phyloP scores from a whole-genome alignment of 768 basidiomycete genomes.

The Leccinum uliginosum region DNA sequence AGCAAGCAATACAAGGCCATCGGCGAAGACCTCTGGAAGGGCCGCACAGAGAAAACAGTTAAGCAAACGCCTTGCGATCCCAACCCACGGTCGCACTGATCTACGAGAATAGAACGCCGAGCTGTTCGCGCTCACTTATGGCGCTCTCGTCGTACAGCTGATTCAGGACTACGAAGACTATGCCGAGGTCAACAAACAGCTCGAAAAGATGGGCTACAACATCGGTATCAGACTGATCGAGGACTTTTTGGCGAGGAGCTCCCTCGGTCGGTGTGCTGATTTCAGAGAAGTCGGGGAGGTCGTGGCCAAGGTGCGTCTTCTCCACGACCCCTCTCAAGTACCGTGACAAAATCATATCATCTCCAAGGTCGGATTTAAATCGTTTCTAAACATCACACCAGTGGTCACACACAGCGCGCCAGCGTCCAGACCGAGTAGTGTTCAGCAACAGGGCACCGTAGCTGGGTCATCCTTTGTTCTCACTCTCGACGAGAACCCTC shows the following conservation, averaged over 20 bases:
- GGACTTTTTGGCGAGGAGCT: slow-evolving; percentile 92
- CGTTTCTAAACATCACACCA: slow-evolving; percentile 92
- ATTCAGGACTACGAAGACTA: slow-evolving; percentile 99
- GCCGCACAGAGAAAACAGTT: slow-evolving; percentile 94
- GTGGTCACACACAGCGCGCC: slow-evolving; percentile 65
- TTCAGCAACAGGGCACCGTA: slow-evolving; percentile 37
- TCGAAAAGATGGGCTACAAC: slow-evolving; percentile 99
- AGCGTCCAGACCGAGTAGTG: slow-evolving; percentile 44
- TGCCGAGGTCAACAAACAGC: slow-evolving; percentile 88
- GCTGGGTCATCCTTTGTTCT: slow-evolving; percentile 69
- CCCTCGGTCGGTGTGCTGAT: slow-evolving; percentile 87
- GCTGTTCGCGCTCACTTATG: slow-evolving; percentile 94
- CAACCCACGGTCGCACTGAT: slow-evolving; percentile 15
- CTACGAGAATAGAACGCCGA: slow-evolving; percentile 78
- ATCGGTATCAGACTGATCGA: slow-evolving; percentile 96
- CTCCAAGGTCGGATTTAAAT: slow-evolving; percentile 90
- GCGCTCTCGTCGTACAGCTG: slow-evolving; percentile 95
- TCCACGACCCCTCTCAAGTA: not conserved
- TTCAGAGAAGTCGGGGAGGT: slow-evolving; percentile 96
- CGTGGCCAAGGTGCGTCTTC: slow-evolving; percentile 72
- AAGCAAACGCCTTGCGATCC: slow-evolving; percentile 29
- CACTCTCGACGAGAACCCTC: slow-evolving; percentile 91
- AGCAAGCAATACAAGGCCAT: slow-evolving; percentile 84
- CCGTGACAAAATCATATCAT: not conserved
- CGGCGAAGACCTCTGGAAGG: slow-evolving; percentile 96